Evolutionary conservation across 495 filamentous ascomycete genomes (phyloP).

Genomic region (Evernia prunastri): DNA sequence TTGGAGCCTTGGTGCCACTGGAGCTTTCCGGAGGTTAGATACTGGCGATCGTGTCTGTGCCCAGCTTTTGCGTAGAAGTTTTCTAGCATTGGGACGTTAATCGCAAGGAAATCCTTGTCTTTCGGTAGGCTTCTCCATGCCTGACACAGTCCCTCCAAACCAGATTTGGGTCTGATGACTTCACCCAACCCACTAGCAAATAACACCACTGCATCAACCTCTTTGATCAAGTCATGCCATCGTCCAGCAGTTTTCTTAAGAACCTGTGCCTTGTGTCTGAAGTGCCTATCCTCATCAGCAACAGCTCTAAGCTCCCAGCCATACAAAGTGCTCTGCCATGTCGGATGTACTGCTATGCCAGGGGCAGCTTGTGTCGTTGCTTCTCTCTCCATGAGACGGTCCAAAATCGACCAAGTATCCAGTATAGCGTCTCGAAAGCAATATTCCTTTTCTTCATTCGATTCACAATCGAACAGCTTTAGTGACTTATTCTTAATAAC

Average conservation of each 20-base stretch:
- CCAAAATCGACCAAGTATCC: slow-evolving; percentile 27
- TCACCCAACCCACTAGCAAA: slow-evolving; percentile 27
- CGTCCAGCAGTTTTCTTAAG: slow-evolving; percentile 24
- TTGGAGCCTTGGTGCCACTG: slow-evolving; percentile 28
- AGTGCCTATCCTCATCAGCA: slow-evolving; percentile 20
- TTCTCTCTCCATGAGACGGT: slow-evolving; percentile 26
- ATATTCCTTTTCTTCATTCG: background rate
- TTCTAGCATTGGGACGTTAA: slow-evolving; percentile 17
- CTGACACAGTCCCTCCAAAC: slow-evolving; percentile 10
- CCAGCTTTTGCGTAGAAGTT: slow-evolving; percentile 25
- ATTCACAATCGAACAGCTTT: slow-evolving; percentile 11
- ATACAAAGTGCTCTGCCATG: slow-evolving; percentile 7
- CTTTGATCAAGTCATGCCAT: slow-evolving; percentile 23
- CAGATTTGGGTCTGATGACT: slow-evolving; percentile 17
- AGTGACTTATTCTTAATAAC: slow-evolving; percentile 1
- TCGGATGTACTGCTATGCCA: slow-evolving; percentile 17
- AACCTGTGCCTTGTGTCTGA: slow-evolving; percentile 13
- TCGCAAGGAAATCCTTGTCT: slow-evolving; percentile 25
- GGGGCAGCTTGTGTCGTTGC: slow-evolving; percentile 2
- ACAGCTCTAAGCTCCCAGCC: slow-evolving; percentile 27
- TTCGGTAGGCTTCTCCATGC: slow-evolving; percentile 24
- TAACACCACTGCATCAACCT: slow-evolving; percentile 27
- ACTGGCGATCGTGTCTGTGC: slow-evolving; percentile 9
- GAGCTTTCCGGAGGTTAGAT: slow-evolving; percentile 21
- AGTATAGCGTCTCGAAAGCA: slow-evolving; percentile 24